Percentiles rank a stretch among this genome's conserved stretches.
phyloP scores from a whole-genome alignment of 2,329 filamentous ascomycete species.

The Curvularia lunata region DNA sequence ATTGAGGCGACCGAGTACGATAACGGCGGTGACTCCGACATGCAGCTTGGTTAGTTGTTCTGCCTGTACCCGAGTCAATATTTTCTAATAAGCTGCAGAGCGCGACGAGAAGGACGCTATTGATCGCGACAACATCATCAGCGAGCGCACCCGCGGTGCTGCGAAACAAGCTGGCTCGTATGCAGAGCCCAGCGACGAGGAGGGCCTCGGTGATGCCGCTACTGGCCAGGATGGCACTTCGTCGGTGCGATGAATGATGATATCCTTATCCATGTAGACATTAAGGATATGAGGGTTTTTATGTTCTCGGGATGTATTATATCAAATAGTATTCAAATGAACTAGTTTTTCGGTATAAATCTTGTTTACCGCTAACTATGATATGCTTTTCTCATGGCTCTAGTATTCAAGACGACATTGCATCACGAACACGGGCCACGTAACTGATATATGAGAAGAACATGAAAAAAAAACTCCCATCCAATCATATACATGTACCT shows the following conservation, averaged over 20 bases:
- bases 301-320: background rate
- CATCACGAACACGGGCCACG: background rate
- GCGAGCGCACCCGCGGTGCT: conserved; percentile 56
- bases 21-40: conserved; percentile 57
- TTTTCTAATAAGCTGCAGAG: conserved; percentile 33
- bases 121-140: conserved; percentile 56
- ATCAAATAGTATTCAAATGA: background rate
- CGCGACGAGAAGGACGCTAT: conserved; percentile 59
- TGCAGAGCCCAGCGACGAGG: conserved; percentile 60
- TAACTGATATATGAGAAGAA: no score
- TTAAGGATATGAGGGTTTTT: background rate
- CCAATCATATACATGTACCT: background rate
- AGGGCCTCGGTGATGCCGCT: conserved; percentile 53
- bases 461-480: background rate
- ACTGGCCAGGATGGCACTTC: conserved; percentile 45
- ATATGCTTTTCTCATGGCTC: background rate
- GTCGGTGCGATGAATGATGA: conserved; percentile 10
- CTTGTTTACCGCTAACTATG: background rate
- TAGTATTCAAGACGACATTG: background rate
- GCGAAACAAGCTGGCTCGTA: conserved; percentile 55
- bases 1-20: conserved; percentile 53
- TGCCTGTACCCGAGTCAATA: background rate
- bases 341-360: background rate
- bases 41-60: conserved; percentile 52
- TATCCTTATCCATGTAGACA: background rate